Base-by-base conservation (phyloP, 805 yeast species). In the Starmerella davenportii region DNA sequence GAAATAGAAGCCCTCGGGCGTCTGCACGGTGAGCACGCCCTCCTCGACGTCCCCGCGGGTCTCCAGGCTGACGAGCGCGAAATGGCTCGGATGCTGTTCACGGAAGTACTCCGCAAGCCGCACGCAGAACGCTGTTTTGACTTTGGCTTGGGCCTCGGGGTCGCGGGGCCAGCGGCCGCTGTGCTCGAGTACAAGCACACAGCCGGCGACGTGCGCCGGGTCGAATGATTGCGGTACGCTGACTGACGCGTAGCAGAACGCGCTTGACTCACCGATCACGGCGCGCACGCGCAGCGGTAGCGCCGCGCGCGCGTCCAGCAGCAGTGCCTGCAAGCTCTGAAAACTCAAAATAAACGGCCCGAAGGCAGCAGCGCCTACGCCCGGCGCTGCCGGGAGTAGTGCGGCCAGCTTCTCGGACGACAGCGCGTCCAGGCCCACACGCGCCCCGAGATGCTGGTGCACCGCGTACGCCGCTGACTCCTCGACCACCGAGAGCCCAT, bases 161-260 rank as follows among this genome's bases (percentile, higher is more conserved):
- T 90, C 95, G 57, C 80, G 93, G 2, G 99, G 99, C 99, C 99
- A 90, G 55, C 74, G 74, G n/a, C 71, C 67, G 2, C 94, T 80
- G 3, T 79, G 64, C 60, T 90, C 98, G 56, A 90, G 81, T 57
- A 85, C 93, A 28, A 90, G 55, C 8, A 90, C 66, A 14, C 76
- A 74, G 33, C 79, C 85, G 49, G 78, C 80, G 64, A 81, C 72
- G 14, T 34, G 36, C 17, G 39, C 27, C 8, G 53, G 52, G 24
- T 51, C 52, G 30, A 51, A 56, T 9, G 51, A 46, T 30, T 73
- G 80, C 0, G 96, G 96, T 45, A 72, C 74, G 39, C 76, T 64
- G 4, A 78, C 48, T 1, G 94, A 76, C 0, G 95, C 69, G 51
- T 71, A 75, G 52, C 96, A 68, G 46, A 84, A 64, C 2, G 76